These are phyloP conservation scores for Asterella californica DNA, from an alignment of 225 moss, liverwort and hornwort genomes.

Conservation along the genomic window DNA sequence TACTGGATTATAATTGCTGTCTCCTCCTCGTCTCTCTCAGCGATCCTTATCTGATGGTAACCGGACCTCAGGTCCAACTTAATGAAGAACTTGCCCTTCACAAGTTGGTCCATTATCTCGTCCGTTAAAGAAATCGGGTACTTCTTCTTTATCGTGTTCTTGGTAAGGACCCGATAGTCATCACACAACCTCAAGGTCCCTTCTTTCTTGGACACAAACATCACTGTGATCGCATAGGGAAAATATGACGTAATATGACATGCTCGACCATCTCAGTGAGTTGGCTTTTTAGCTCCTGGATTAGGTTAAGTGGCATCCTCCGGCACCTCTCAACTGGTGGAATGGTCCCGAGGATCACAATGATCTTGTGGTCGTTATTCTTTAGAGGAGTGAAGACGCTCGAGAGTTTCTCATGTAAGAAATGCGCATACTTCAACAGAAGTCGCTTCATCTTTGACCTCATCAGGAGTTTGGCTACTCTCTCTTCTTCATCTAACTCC, in stretches of 20 bases:
- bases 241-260: background rate
- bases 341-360: too few relatives aligned
- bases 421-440: background rate
- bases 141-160: background rate
- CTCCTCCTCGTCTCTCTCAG: background rate
- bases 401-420: background rate
- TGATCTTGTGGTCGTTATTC: background rate
- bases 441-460: background rate
- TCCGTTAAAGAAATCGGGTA: background rate
- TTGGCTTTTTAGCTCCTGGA: background rate
- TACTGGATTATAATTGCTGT: background rate
- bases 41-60: background rate
- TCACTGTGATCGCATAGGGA: background rate
- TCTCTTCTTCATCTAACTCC: background rate
- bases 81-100: background rate
- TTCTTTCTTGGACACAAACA: conserved; percentile 2
- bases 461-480: background rate
- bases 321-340: too few relatives aligned
- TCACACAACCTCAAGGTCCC: background rate
- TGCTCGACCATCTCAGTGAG: background rate
- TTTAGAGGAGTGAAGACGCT: background rate
- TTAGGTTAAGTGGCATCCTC: too few relatives aligned
- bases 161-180: background rate
- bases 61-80: background rate
- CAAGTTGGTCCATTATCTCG: background rate